phyloP scores from a whole-genome alignment of 2,329 filamentous ascomycete species.

The Penicillium brevicompactum region DNA sequence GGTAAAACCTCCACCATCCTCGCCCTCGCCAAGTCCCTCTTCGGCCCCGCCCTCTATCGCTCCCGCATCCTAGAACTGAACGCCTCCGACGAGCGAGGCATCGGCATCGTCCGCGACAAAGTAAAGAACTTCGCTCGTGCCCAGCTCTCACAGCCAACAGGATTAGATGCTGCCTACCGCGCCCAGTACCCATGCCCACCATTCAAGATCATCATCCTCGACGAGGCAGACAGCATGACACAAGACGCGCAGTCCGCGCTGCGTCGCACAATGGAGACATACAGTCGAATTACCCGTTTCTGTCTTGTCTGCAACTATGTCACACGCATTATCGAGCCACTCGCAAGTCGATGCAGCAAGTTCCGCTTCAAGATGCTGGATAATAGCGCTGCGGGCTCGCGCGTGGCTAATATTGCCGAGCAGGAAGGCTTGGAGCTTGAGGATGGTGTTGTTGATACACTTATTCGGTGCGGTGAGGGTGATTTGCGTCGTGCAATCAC shows the following conservation, averaged over 20 bases:
- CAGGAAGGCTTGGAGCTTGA: conserved; percentile 77
- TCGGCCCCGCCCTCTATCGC: conserved; percentile 90
- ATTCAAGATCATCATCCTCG: conserved; percentile 98
- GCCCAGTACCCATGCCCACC: conserved; percentile 86
- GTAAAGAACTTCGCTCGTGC: conserved; percentile 98
- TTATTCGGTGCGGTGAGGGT: conserved; percentile 87
- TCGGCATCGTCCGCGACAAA: conserved; percentile 94
- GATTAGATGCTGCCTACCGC: conserved; percentile 63
- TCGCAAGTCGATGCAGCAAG: conserved; percentile 91
- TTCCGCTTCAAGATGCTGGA: conserved; percentile 97
- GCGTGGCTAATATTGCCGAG: conserved; percentile 79
- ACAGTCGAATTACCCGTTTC: conserved; percentile 93
- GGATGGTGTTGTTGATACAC: conserved; percentile 75
- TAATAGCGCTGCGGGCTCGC: conserved; percentile 75
- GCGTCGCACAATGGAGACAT: conserved; percentile 96
- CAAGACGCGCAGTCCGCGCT: conserved; percentile 95
- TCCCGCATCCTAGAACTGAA: conserved; percentile 97
- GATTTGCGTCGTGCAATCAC: conserved; percentile 97
- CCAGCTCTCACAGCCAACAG: conserved; percentile 81
- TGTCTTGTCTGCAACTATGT: conserved; percentile 99
- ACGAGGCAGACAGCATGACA: conserved; percentile 98
- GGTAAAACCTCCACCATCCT: conserved; percentile 98
- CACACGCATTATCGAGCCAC: conserved; percentile 93
- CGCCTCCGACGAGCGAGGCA: conserved; percentile 97
- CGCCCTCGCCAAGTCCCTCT: conserved; percentile 94